Conservation (phyloP, 257 asterid genomes). For the Nicotiana noctiflora region DNA sequence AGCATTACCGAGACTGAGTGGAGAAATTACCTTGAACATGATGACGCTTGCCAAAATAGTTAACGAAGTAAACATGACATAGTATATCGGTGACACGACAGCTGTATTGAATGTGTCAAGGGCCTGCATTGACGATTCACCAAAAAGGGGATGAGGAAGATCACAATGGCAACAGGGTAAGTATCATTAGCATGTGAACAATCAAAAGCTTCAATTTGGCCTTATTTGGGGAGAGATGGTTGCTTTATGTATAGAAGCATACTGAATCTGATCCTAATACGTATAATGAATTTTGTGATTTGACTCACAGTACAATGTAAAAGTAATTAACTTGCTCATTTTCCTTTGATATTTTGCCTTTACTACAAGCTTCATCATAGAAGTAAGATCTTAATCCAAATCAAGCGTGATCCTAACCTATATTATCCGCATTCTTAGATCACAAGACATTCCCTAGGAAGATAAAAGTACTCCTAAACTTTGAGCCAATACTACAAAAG, state of each 20-base stretch:
- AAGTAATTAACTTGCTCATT: not conserved
- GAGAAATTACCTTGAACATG: conserved; percentile 89
- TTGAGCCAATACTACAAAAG: not conserved
- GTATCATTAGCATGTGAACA: not conserved
- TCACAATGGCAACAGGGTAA: not conserved
- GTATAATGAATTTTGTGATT: not conserved
- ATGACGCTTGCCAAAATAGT: conserved; percentile 95
- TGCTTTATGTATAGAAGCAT: not conserved
- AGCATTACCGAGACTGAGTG: not conserved
- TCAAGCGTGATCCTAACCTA: not conserved
- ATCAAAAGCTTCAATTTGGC: not conserved
- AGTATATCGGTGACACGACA: conserved; percentile 92
- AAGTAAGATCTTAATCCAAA: not conserved
- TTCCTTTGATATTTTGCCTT: not conserved
- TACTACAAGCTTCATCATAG: not conserved
- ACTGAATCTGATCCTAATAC: not conserved
- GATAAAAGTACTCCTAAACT: not conserved
- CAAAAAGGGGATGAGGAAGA: conserved; percentile 12
- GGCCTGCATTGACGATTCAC: conserved; percentile 57
- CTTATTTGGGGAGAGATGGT: not conserved
- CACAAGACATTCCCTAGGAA: not conserved
- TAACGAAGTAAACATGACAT: conserved; percentile 92
- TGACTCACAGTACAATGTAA: not conserved
- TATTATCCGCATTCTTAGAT: not conserved
- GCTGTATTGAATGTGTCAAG: conserved; percentile 99